These are phyloP conservation scores for Phytophthora nicotianae DNA, from an alignment of 352 stramenopile genomes.

Conservation along the genomic window DNA sequence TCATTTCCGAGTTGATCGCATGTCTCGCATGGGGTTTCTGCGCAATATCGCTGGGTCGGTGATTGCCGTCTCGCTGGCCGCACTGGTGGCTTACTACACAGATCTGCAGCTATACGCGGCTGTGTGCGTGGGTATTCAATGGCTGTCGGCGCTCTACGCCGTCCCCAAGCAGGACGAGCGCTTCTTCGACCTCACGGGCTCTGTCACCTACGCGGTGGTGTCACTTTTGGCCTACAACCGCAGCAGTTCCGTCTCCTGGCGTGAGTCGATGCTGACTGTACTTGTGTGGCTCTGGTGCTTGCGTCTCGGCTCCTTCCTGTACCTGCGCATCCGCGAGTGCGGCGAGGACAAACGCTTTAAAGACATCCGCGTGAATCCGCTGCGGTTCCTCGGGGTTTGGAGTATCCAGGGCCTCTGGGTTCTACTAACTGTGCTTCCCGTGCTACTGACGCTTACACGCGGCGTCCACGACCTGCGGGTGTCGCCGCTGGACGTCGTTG, in stretches of 20 bases:
- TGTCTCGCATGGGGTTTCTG: constrained; percentile 42
- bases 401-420: constrained; percentile 86
- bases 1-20: neutral
- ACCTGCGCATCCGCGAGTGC: constrained; percentile 64
- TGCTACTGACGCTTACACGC: constrained; percentile 61
- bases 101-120: constrained; percentile 56
- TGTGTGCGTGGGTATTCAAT: constrained; percentile 65
- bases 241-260: constrained; percentile 41
- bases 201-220: constrained; percentile 71
- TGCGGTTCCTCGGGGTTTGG: constrained; percentile 82
- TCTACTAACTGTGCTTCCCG: constrained; percentile 71
- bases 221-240: constrained; percentile 49
- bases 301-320: constrained; percentile 83
- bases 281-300: constrained; percentile 84
- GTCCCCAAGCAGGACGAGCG: constrained; percentile 75
- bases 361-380: constrained; percentile 61
- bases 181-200: constrained; percentile 86
- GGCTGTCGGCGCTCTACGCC: constrained; percentile 68
- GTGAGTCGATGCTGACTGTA: constrained; percentile 54
- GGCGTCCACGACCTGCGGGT: constrained; percentile 29
- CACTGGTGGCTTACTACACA: constrained; percentile 36
- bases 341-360: constrained; percentile 80
- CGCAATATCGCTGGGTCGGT: constrained; percentile 46
- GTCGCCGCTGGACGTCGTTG: constrained; percentile 48
- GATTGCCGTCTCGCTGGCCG: constrained; percentile 44